phyloP scores from a whole-genome alignment of 495 filamentous ascomycete genomes.

The Hypoxylon intermedium region DNA sequence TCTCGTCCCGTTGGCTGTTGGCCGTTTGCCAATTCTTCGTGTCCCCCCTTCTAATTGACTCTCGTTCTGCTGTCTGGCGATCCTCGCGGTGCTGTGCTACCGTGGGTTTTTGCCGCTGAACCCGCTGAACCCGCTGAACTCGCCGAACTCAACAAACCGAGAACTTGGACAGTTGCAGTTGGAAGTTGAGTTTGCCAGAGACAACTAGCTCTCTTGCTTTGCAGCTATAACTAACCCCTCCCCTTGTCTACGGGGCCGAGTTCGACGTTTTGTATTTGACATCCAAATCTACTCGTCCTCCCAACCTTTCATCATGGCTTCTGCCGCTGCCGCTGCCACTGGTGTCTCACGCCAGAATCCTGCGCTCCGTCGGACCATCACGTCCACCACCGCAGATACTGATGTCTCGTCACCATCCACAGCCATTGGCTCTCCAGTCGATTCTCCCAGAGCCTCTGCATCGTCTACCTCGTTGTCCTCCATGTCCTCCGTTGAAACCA shows the following conservation, averaged over 20 bases:
- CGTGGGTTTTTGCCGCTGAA: slow-evolving; percentile 9
- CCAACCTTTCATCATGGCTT: slow-evolving; percentile 45
- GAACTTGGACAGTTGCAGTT: slow-evolving; percentile 1
- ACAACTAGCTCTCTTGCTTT: not conserved
- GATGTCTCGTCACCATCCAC: slow-evolving; percentile 66
- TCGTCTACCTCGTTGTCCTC: slow-evolving; percentile 93
- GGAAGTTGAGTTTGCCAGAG: not conserved
- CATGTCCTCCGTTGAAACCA: slow-evolving; percentile 66
- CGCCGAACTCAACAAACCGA: slow-evolving; percentile 19
- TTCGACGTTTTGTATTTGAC: too few relatives aligned
- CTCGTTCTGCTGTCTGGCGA: not conserved
- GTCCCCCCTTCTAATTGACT: slow-evolving; percentile 8
- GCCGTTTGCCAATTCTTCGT: slow-evolving; percentile 1
- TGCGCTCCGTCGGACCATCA: slow-evolving; percentile 48
- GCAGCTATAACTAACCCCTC: not conserved
- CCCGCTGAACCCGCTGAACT: too few relatives aligned
- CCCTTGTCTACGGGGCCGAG: too few relatives aligned
- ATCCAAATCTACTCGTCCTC: too few relatives aligned
- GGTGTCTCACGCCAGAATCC: slow-evolving; percentile 49
- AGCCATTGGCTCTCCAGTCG: slow-evolving; percentile 67
- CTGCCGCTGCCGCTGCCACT: slow-evolving; percentile 45
- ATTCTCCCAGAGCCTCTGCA: slow-evolving; percentile 76
- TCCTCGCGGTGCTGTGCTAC: slow-evolving; percentile 21
- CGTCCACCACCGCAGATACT: slow-evolving; percentile 47
- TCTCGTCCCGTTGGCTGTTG: not conserved